Evolutionary conservation across 352 stramenopile species (phyloP).

Genomic region (Aphanomyces euteiches): DNA sequence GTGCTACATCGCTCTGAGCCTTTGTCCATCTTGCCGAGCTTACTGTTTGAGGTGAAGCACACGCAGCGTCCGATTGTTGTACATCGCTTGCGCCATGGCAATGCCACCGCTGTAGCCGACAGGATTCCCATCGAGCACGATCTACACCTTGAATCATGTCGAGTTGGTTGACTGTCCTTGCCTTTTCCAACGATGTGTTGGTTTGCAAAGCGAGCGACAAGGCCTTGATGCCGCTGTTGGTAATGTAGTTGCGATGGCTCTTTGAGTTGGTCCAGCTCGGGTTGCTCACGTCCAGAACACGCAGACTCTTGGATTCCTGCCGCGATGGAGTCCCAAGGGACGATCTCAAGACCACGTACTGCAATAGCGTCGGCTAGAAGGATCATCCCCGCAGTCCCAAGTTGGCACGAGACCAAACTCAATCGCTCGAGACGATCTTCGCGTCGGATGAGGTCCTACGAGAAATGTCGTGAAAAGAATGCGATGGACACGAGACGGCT

Average conservation of each 20-base stretch:
- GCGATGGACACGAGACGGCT: neutral
- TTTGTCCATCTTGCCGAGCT: neutral
- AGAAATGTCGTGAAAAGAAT: neutral
- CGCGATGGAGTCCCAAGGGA: too few species aligned
- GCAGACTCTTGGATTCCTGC: neutral
- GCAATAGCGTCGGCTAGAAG: neutral
- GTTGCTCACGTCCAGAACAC: slow-evolving; percentile 25
- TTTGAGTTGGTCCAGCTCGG: slow-evolving; percentile 7
- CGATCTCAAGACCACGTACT: neutral
- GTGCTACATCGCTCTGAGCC: neutral
- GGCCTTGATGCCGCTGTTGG: neutral
- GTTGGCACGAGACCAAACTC: slow-evolving; percentile 14
- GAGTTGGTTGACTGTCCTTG: neutral
- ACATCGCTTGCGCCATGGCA: neutral
- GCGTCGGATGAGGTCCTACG: slow-evolving; percentile 18
- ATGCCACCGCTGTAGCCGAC: slow-evolving; percentile 8
- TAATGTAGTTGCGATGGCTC: neutral
- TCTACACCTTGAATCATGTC: neutral
- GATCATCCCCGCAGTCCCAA: slow-evolving; percentile 16
- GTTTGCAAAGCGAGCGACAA: slow-evolving; percentile 1
- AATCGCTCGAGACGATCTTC: slow-evolving; percentile 2
- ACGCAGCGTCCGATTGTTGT: neutral
- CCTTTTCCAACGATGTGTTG: slow-evolving; percentile 17
- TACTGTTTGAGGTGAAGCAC: slow-evolving; percentile 17
- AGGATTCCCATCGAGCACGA: slow-evolving; percentile 19